Conservation (phyloP, 202 grass and related monocot genomes). For the Schoenoplectus tabernaemontani region DNA sequence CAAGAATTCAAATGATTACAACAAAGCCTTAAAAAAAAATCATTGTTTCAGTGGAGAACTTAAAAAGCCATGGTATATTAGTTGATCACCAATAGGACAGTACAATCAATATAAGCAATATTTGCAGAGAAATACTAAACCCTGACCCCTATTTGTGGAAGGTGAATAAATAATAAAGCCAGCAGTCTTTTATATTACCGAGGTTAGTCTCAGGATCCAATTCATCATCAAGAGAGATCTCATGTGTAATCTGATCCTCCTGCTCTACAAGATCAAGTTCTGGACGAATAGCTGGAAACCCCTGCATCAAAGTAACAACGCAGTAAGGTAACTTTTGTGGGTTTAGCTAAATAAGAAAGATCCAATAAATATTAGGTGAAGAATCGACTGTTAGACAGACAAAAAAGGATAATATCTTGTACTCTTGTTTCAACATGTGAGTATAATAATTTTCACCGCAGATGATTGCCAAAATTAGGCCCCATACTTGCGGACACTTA, state of each 20-base stretch:
- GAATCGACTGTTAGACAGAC: neutral
- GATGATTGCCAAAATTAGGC: neutral
- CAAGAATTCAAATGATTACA: neutral
- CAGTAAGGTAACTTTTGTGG: neutral
- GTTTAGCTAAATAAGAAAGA: neutral
- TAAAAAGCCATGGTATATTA: neutral
- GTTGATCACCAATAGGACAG: neutral
- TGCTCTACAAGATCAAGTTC: constrained; percentile 93
- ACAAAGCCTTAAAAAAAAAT: neutral
- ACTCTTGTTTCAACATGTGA: neutral
- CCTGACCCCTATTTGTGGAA: neutral
- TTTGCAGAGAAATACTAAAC: neutral
- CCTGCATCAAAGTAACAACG: constrained; percentile 38
- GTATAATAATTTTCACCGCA: neutral
- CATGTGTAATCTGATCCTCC: constrained; percentile 89
- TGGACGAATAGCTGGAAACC: constrained; percentile 76
- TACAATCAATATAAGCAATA: neutral
- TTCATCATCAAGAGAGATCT: constrained; percentile 81
- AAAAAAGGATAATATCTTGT: neutral
- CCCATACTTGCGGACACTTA: neutral
- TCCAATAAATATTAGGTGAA: neutral
- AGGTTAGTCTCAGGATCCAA: constrained; percentile 78
- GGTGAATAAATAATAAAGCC: neutral
- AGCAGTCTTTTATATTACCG: constrained; percentile 35
- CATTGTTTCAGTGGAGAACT: neutral